These are phyloP conservation scores for Lactarius hengduanensis DNA, from an alignment of 768 basidiomycete genomes.

Conservation along the genomic window DNA sequence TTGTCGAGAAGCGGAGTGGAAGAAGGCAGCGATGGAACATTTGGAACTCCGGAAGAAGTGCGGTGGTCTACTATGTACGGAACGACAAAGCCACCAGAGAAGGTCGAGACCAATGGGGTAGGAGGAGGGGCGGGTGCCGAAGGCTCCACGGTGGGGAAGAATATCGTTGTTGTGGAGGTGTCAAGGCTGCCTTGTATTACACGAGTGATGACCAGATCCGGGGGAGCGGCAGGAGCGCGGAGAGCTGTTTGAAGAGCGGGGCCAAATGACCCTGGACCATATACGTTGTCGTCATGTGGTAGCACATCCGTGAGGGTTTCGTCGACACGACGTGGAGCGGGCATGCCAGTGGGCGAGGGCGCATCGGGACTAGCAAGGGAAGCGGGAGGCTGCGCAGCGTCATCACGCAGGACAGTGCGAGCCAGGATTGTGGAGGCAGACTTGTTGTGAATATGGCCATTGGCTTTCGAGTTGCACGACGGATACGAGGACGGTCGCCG, in stretches of 20 bases:
- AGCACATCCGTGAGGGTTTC: background rate
- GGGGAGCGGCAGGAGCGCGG: background rate
- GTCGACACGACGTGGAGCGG: background rate
- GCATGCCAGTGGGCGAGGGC: background rate
- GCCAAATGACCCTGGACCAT: background rate
- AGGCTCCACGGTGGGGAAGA: background rate
- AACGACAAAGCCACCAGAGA: background rate
- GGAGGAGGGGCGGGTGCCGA: background rate
- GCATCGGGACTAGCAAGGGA: background rate
- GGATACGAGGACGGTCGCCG: background rate
- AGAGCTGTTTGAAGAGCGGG: background rate
- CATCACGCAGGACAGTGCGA: too few relatives aligned
- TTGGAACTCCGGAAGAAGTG: background rate
- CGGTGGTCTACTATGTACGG: too few relatives aligned
- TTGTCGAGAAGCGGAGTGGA: background rate
- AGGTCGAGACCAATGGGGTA: background rate
- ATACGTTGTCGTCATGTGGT: background rate
- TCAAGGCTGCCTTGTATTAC: background rate
- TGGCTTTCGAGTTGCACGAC: background rate
- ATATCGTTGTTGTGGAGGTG: background rate
- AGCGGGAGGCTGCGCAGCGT: background rate
- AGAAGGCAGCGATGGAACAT: background rate
- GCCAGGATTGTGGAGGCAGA: too few relatives aligned
- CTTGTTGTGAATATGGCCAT: too few relatives aligned
- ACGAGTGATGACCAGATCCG: background rate